Base-by-base conservation (phyloP, 768 basidiomycete species). In the Phlebiopsis flavidoalba region DNA sequence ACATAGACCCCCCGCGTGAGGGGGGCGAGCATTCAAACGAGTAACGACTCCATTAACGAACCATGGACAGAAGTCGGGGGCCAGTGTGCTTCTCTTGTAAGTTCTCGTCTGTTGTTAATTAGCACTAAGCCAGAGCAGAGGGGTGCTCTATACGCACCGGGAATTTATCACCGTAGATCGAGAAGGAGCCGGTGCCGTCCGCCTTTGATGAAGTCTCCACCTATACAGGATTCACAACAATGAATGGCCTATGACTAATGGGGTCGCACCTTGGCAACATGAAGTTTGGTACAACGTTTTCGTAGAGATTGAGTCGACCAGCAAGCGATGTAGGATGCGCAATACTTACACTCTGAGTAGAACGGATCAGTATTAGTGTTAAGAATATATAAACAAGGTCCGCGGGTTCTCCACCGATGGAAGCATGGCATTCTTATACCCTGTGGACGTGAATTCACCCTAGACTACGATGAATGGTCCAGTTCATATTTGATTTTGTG, bases 101-200 rank as follows among this genome's bases (percentile, higher is more conserved):
- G 73, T 95, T 98, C 77, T 98, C 96, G 68, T 98, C 96, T 95
- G 62, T 7, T 49, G 35, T 15, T 12, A 5, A 37, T 63, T 26
- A 63, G 47, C 21, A 60, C 19, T 21, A 24, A 53, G 15, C 10
- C 3, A 31, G 31, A 46, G 45, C 12, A 31, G 5, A 58, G 33
- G 19, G 17, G 47, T 35, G 21, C 17, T 10, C n/a, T 10, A 15
- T 75, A 10, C 85, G 60, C 48, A 95, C 95, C 0, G 88, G 89
- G 68, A 96, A 96, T 66, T 91, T 93, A 67, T 92, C 89, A 24
- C 96, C 96, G 67, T 97, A 98, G 64, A 99, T 93, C n/a, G 93
- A 96, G 74, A 95, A 95, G 0, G 88, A 86, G 0, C 97, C 97
- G 1, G 96, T 98, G 37, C 97, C 97, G 67, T 99, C 97, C 3